Base-by-base conservation (phyloP, 768 basidiomycete species). In the Daedaleopsis sinensis region DNA sequence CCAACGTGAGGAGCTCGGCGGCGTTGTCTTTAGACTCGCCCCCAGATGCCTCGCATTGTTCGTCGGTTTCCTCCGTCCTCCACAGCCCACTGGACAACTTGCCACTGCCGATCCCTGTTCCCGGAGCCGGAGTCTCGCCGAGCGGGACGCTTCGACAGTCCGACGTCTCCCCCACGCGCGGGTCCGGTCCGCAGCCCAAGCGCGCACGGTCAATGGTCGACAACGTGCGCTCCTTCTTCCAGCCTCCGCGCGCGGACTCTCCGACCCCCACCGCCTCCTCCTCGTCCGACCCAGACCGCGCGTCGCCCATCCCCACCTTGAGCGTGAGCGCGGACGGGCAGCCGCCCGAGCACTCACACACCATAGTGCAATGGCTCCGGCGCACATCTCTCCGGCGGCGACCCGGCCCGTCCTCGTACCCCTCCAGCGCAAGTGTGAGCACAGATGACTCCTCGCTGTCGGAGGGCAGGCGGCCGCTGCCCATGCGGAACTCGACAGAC, bases 181-280 rank as follows among this genome's bases (percentile, higher is more conserved):
- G 53, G 46, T 67, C 65, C n/a, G 65, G 65, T 49, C 73, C 57
- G 52, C 66, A 63, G 24, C 80, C 80, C 12, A 80, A 79, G 63
- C 76, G 80, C 44, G 74, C 79, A 52, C 76, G 81, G 27, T 86
- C 84, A 15, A 79, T 90, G 72, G 82, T 86, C 50, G 84, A 81
- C 64, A 87, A 85, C 65, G 83, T 90, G 58, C 82, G 79, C 65
- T 84, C 78, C 19, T 76, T 90, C 55, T 88, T 90, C 66, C 73
- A 77, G 27, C 37, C 46, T 2, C 57, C 24, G 24, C 47, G 27
- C 19, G 15, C 38, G 10, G 42, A 38, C 47, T 39, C 62, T 1
- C 52, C 43, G 1, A 76, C 83, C 53, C 82, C 80, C 1, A 72
- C 83, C 5, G 59, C 68, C 15, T 79, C 83, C 16, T 77, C 83